Base-by-base conservation (phyloP, 2,329 filamentous ascomycete species). In the Calonectria ilicicola region DNA sequence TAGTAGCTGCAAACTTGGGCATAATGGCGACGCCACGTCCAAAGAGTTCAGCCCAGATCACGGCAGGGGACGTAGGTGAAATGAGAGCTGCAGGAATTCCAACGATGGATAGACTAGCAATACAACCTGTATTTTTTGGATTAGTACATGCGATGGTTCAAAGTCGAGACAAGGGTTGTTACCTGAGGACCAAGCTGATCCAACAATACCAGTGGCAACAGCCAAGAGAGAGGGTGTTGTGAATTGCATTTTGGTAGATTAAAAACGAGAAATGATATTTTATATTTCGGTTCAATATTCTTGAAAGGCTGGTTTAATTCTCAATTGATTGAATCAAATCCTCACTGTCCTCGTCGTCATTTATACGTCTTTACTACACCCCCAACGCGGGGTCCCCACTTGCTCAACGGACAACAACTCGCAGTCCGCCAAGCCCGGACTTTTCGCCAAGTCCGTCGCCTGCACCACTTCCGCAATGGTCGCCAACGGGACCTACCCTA, bases 111-210 rank as follows among this genome's bases (percentile, higher is more conserved):
- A 85, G 68, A 40, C 80, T 79, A 17, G 81, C 80, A 46, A 84
- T 84, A 32, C 78, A 77, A 19, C 85, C 85, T 87, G 63, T 14
- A 5, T 49, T 4, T 8, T 38, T 23, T 42, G 5, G 46, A 9
- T 75, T 8, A 77, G 60, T 32, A n/a, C 12, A 17, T 21, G 3
- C 38, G 6, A 7, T 21, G 27, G 21, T 15, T 10, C 10, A 26
- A n/a, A 32, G 17, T n/a, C 12, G 6, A 5, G 5, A 15, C 5
- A 7, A 9, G 4, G 9, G 46, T 10, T 19, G 2, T 40, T 76
- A 84, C 84, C 84, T 14, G 84, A 82, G 49, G 78, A 76, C 82
- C 83, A 86, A 14, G 82, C 81, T 21, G 84, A 84, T 44, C 83
- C 82, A 35, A 83, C 67, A 27, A 86, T 79, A 70, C 84, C 84